A percentile compares a stretch with the other conserved stretches of the same genome.
Evolutionary conservation across 495 filamentous ascomycete genomes (phyloP).

Genomic region (Penicillium longicatenatum): DNA sequence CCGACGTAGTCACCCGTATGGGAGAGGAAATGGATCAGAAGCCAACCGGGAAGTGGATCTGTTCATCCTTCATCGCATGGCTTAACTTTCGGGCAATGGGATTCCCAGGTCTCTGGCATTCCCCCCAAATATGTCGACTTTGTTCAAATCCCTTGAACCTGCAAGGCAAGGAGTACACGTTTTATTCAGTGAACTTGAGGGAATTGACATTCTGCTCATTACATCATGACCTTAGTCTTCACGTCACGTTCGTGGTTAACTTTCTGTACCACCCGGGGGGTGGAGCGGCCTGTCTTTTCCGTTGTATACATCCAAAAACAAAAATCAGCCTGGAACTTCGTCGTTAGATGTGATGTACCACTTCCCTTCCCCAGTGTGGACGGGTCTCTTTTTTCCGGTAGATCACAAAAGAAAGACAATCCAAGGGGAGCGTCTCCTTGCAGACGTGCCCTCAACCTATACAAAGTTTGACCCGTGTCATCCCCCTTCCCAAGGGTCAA

Average conservation of each 20-base stretch:
- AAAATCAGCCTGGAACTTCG: too few relatives aligned
- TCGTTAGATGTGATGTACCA: too few relatives aligned
- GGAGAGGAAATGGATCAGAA: slow-evolving; percentile 5
- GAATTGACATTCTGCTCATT: neutral
- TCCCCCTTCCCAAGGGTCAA: neutral
- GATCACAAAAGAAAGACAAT: neutral
- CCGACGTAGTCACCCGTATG: slow-evolving; percentile 11
- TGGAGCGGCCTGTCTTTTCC: neutral
- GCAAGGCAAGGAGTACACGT: slow-evolving; percentile 6
- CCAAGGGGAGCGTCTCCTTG: slow-evolving; percentile 1
- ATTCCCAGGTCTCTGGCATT: too few relatives aligned
- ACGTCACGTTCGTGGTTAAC: slow-evolving; percentile 13
- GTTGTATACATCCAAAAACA: neutral
- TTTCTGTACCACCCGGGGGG: slow-evolving; percentile 5
- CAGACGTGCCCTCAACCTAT: slow-evolving; percentile 1
- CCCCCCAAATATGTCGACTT: too few relatives aligned
- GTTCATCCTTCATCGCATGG: neutral
- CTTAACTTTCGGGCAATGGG: neutral
- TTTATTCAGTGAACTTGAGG: neutral
- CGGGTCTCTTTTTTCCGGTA: neutral
- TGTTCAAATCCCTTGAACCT: neutral
- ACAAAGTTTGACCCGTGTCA: neutral
- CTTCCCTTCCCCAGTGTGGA: too few relatives aligned
- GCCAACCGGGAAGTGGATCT: slow-evolving; percentile 6
- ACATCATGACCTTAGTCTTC: slow-evolving; percentile 13